Evolutionary conservation across 768 basidiomycete species (phyloP), one percentile per base, ranked within the genome.

Genomic region (Suillus sp.): DNA sequence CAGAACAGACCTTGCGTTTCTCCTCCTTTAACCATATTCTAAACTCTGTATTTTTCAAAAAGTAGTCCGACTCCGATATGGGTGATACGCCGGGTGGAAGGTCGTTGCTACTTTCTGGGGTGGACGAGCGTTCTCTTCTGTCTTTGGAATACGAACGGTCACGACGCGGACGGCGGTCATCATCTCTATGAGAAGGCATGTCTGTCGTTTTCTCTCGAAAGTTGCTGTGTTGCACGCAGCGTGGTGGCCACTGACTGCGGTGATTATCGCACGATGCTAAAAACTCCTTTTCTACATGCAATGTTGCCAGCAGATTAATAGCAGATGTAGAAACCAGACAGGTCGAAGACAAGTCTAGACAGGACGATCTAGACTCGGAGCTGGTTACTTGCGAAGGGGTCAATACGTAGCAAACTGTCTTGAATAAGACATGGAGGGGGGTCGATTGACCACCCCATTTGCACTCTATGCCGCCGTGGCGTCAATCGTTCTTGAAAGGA

Each of bases 41-140:
- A 71, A 96, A 96, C 71, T 97, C 95, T 62, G 87, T 85, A 59
- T 86, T 91, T 77, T 93, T 95, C 70, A 90, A 81, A 76, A 95
- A 97, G 71, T 96, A 97, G 71, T 96, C 95, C 0, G 89, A 84
- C 68, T 93, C 90, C 0, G 84, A 86, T 65, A 96, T 91, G 20
- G 83, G 78, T n/a, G 81, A 75, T 34, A 84, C 83, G 45, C 83
- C 81, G 30, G 80, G 70, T 32, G 90, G 91, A 18, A 92, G 79
- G 13, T 78, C 70, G 1, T 70, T 60, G 32, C 72, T 73, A 59
- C 79, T 76, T 55, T 82, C 81, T 18, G 80, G 83, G 4, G 84
- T 84, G 42, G 76, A 77, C 6, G 86, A 83, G 18, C 78, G 73
- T 38, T 64, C 61, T 22, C 56, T 53, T n/a, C 30, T 34, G 11